Evolutionary conservation across 257 asterid genomes (phyloP), one percentile per base, ranked within the genome.

Genomic region (Solanum tarijense): DNA sequence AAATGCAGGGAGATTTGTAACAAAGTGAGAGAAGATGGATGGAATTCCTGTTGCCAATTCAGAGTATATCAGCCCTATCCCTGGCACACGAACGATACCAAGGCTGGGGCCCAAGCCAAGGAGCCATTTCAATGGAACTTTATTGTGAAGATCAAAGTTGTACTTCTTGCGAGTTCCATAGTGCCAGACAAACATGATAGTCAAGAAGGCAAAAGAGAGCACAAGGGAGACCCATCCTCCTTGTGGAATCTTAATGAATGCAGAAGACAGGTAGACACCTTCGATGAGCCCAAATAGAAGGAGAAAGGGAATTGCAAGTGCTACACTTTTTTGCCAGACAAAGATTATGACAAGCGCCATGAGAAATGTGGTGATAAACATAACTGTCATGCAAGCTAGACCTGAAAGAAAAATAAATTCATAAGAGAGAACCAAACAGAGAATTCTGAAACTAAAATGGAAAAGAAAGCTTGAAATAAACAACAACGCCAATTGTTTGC

Each of bases 21-120:
- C 98, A 23, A 97, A 96, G 87, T 96, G 98, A 0, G 99, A 96
- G 93, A 97, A 97, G 89, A 97, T 95, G 14, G 98, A 68, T 2
- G 98, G 99, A 52, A 97, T 96, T 52, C 99, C 99, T 0, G 97
- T 95, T 10, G 98, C 99, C 66, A 97, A 91, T 88, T 97, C 98
- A 1, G 99, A 97, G 93, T 97, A 97, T 31, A 97, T 90, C 39
- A 97, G 94, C 85, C 98, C 99, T 75, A 97, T 97, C 3, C 99
- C 98, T 1, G 99, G 98, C n/a, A 97, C 98, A 36, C 99, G 98
- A 52, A 96, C 98, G 9, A 96, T 94, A 20, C 99, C 99, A 20
- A 97, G 98, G 90, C 98, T 94, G 48, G 98, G 99, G 86, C 98
- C 98, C 14, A 96, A 91, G 83, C 98, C 98, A 62, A 96, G 91